Conservation (phyloP, 1,139 yeast genomes). For the Entelexis sorbosivorans region DNA sequence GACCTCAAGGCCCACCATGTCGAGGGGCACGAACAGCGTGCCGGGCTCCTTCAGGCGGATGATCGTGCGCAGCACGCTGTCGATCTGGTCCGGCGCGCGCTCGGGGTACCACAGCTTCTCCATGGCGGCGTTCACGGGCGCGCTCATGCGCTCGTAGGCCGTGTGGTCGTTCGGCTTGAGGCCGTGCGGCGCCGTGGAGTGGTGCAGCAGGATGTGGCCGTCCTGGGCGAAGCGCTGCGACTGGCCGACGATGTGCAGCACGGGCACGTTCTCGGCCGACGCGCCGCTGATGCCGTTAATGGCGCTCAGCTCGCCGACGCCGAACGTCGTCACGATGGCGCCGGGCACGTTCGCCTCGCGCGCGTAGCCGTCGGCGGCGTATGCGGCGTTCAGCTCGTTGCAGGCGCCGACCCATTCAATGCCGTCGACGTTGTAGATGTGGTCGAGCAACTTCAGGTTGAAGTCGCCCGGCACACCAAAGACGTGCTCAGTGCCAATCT, state of each 20-base stretch:
- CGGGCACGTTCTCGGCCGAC: constrained; percentile 66
- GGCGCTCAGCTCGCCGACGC: constrained; percentile 83
- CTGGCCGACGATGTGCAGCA: constrained; percentile 76
- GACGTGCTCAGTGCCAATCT: constrained; percentile 51
- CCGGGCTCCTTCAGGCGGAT: constrained; percentile 61
- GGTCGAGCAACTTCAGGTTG: constrained; percentile 57
- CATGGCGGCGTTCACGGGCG: constrained; percentile 46
- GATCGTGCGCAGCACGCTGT: constrained; percentile 49
- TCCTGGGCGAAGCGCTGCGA: constrained; percentile 41
- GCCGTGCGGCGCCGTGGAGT: constrained; percentile 45
- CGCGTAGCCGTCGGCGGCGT: constrained; percentile 72
- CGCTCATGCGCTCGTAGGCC: constrained; percentile 52
- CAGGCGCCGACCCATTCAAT: constrained; percentile 52
- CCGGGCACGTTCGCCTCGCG: constrained; percentile 37
- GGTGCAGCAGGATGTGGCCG: constrained; percentile 43
- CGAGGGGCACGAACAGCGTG: constrained; percentile 63
- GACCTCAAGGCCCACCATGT: constrained; percentile 40
- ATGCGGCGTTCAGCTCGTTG: constrained; percentile 56
- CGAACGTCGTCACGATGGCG: constrained; percentile 47
- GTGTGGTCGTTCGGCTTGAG: constrained; percentile 47
- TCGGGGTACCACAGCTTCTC: constrained; percentile 45
- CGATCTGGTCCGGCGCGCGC: constrained; percentile 48
- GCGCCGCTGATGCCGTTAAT: constrained; percentile 77
- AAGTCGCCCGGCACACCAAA: constrained; percentile 78
- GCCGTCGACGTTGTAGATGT: constrained; percentile 49